Percentiles rank a stretch among this genome's conserved stretches.
Conservation (phyloP, 805 yeast species). For the Sungouiozyma ichnusensis region DNA sequence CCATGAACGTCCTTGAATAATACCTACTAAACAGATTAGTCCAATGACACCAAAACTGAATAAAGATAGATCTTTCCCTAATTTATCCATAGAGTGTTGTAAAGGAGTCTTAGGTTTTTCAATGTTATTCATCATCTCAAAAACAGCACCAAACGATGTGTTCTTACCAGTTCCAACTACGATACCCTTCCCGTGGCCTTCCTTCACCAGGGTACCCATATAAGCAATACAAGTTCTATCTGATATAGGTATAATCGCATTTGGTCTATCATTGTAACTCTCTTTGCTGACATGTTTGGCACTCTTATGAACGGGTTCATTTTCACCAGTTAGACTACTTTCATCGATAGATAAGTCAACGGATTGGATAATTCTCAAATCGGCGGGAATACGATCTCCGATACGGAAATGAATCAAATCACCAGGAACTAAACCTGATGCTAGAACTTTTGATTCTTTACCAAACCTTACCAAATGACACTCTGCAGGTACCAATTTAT, state of each 20-base stretch:
- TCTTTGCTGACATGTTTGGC: slow-evolving; percentile 33
- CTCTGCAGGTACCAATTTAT: slow-evolving; percentile 91
- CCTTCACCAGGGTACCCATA: slow-evolving; percentile 96
- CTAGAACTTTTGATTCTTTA: slow-evolving; percentile 68
- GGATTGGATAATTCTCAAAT: slow-evolving; percentile 67
- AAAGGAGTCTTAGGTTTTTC: slow-evolving; percentile 97
- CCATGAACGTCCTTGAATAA: slow-evolving; percentile 89
- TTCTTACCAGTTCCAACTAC: slow-evolving; percentile 83
- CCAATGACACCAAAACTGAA: slow-evolving; percentile 85
- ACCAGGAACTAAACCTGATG: slow-evolving; percentile 87
- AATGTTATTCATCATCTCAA: slow-evolving; percentile 88
- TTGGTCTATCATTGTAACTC: slow-evolving; percentile 21
- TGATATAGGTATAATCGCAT: slow-evolving; percentile 41
- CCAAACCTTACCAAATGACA: slow-evolving; percentile 85
- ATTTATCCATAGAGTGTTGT: slow-evolving; percentile 88
- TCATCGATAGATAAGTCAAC: slow-evolving; percentile 83
- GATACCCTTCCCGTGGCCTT: slow-evolving; percentile 89
- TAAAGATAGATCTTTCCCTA: slow-evolving; percentile 82
- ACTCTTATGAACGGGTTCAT: slow-evolving; percentile 68
- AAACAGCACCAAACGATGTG: slow-evolving; percentile 91
- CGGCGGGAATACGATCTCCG: slow-evolving; percentile 97
- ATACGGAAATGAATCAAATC: slow-evolving; percentile 81
- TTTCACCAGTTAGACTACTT: slow-evolving; percentile 92
- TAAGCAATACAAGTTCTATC: slow-evolving; percentile 74
- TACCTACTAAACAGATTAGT: slow-evolving; percentile 80